Evolutionary conservation across 441 rosid species (phyloP), one percentile per base, ranked within the genome.

Genomic region (Raphanus hybrid): DNA sequence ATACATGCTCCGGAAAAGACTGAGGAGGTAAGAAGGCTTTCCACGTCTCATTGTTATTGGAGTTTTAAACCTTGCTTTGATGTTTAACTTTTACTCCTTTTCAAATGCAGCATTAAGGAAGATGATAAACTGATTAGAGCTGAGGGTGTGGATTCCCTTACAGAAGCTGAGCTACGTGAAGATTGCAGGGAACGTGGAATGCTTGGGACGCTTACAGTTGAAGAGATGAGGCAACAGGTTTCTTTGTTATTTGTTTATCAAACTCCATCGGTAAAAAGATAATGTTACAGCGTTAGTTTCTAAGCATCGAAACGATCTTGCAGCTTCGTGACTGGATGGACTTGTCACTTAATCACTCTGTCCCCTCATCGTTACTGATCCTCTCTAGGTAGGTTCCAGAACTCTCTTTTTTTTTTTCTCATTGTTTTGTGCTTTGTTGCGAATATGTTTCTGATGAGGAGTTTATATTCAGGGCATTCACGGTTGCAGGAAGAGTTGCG

Each of bases 181-280:
- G 98, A 88, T 78, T 93, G 98, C 83, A 89, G 97, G 75, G 97
- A 93, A 14, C 83, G 98, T 43, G 98, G 97, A 77, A 82, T 93
- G 86, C 95, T 93, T 52, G 98, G 98, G 41, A 84, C 89, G 69
- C 88, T 89, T 69, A 90, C 98, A 10, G 97, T 88, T 64, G 95
- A 93, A 66, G 97, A 93, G 88, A 93, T 93, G 98, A 88, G 88
- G 67, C 92, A 90, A 76, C 98, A 93, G 97, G 98, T 90, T 73
- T 62, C 26, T 63, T 26, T 32, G 16, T 59, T 29, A 12, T 23
- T 8, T 54, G 43, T 67, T 8, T 43, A 58, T 16, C 11, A 23
- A 57, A 43, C 35, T 74, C 72, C 10, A 23, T 12, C 0, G 8
- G 2, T 48, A 73, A 34, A 41, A 64, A 43, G n/a, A 60, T 70